phyloP scores from a whole-genome alignment of 306 rosid genomes.

The Adenanthera pavonina region DNA sequence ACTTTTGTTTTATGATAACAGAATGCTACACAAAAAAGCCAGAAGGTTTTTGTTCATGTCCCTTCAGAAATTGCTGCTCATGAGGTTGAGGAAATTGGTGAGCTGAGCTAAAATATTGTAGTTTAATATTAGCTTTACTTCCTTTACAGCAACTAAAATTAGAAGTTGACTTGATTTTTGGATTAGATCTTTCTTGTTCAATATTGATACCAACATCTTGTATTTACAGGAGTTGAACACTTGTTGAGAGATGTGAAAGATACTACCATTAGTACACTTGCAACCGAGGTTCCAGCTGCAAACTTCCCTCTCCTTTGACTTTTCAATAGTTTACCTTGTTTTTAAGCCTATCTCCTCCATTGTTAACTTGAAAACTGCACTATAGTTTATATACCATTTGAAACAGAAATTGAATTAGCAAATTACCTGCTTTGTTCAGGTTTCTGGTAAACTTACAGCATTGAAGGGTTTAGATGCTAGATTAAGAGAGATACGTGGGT shows the following conservation, averaged over 20 bases:
- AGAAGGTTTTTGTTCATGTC: conserved; percentile 69
- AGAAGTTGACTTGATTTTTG: neutral
- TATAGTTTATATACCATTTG: neutral
- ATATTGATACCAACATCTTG: neutral
- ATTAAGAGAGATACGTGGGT: conserved; percentile 68
- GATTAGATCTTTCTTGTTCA: neutral
- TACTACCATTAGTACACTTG: conserved; percentile 69
- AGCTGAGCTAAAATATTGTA: conserved; percentile 30
- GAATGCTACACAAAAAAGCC: conserved; percentile 74
- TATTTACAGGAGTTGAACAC: conserved; percentile 64
- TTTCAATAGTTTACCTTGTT: conserved; percentile 1
- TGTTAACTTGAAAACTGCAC: neutral
- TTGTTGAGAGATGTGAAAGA: conserved; percentile 73
- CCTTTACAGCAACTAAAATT: neutral
- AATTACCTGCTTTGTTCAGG: conserved; percentile 47
- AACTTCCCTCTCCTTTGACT: neutral
- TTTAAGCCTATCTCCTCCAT: neutral
- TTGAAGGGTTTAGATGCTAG: conserved; percentile 88
- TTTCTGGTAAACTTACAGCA: conserved; percentile 81
- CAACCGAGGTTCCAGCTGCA: conserved; percentile 52
- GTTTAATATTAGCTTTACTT: neutral
- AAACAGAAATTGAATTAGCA: neutral
- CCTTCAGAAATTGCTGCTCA: conserved; percentile 68
- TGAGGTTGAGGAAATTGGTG: conserved; percentile 74
- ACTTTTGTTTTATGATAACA: conserved; percentile 38